These are phyloP conservation scores for Geotrichum bryndzae DNA, from an alignment of 1,139 yeast species.

Conservation along the genomic window DNA sequence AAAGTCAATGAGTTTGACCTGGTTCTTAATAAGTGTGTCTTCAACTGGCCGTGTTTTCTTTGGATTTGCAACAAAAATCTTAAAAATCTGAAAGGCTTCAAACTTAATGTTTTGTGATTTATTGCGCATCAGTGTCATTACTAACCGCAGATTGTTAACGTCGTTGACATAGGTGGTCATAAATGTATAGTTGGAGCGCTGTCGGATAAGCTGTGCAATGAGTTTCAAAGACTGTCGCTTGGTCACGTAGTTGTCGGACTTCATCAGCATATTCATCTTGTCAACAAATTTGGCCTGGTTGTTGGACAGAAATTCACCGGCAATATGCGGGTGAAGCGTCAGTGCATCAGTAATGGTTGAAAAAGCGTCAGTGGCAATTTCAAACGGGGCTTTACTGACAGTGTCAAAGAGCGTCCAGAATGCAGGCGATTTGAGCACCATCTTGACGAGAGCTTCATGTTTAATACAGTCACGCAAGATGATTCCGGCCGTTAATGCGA, in stretches of 20 bases:
- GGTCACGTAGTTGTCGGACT: conserved; percentile 79
- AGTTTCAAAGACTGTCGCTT: conserved; percentile 84
- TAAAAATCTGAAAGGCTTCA: conserved; percentile 90
- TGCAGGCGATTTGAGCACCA: conserved; percentile 49
- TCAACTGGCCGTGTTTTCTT: conserved; percentile 71
- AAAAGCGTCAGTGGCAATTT: conserved; percentile 41
- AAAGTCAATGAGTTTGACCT: conserved; percentile 66
- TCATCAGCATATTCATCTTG: conserved; percentile 61
- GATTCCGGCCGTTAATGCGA: conserved; percentile 68
- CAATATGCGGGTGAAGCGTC: conserved; percentile 52
- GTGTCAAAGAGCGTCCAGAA: conserved; percentile 86
- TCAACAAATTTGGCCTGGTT: conserved; percentile 47
- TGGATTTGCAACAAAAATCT: conserved; percentile 90
- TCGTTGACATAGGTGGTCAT: conserved; percentile 75
- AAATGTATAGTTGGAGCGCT: conserved; percentile 62
- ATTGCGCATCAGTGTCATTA: conserved; percentile 82
- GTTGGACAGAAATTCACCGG: conserved; percentile 56
- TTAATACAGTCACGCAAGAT: conserved; percentile 82
- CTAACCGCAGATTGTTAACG: conserved; percentile 72
- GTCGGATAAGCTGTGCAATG: conserved; percentile 67
- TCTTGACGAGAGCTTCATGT: conserved; percentile 62
- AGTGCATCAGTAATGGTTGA: conserved; percentile 60
- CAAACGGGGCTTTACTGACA: conserved; percentile 27
- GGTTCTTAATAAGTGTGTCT: conserved; percentile 78
- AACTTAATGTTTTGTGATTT: conserved; percentile 81